These are phyloP conservation scores for Thalassia testudinum DNA, from an alignment of 116 monocot genomes.

Conservation along the genomic window DNA sequence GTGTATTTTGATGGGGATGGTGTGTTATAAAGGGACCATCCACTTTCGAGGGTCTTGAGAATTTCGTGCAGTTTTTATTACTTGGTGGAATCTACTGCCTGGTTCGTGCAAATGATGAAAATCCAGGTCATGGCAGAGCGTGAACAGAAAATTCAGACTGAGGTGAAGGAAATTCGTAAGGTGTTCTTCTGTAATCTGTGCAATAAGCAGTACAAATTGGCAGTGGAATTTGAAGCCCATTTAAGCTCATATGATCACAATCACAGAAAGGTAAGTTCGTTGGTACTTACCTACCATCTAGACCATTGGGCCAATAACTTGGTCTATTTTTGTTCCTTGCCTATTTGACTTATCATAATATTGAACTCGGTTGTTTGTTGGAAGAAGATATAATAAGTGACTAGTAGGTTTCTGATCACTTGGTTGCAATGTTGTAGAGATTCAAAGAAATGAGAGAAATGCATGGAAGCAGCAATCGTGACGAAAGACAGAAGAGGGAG, in stretches of 20 bases:
- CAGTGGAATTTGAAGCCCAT: slow-evolving; percentile 93
- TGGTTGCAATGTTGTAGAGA: slow-evolving; percentile 31
- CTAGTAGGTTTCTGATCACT: neutral
- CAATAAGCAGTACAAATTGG: slow-evolving; percentile 97
- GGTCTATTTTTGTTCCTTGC: neutral
- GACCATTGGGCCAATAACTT: neutral
- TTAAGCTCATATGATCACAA: slow-evolving; percentile 99
- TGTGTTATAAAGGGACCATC: slow-evolving; percentile 51
- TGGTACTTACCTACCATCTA: neutral
- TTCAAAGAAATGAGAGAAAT: slow-evolving; percentile 99
- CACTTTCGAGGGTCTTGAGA: slow-evolving; percentile 72
- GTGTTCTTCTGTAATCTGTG: slow-evolving; percentile 93
- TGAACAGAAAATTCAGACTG: slow-evolving; percentile 87
- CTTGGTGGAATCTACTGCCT: slow-evolving; percentile 96
- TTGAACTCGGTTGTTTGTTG: neutral
- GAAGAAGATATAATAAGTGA: too few species aligned
- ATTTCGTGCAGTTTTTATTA: slow-evolving; percentile 96
- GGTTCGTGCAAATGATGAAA: slow-evolving; percentile 92
- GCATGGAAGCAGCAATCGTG: slow-evolving; percentile 84
- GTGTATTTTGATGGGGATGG: slow-evolving; percentile 40
- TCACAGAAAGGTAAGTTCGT: slow-evolving; percentile 66
- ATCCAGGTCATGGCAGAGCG: slow-evolving; percentile 99
- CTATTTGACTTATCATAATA: neutral
- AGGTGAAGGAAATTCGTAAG: slow-evolving; percentile 97
- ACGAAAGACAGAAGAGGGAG: slow-evolving; percentile 89